phyloP scores from a whole-genome alignment of 2,329 filamentous ascomycete genomes.

The Epichloe scottii region DNA sequence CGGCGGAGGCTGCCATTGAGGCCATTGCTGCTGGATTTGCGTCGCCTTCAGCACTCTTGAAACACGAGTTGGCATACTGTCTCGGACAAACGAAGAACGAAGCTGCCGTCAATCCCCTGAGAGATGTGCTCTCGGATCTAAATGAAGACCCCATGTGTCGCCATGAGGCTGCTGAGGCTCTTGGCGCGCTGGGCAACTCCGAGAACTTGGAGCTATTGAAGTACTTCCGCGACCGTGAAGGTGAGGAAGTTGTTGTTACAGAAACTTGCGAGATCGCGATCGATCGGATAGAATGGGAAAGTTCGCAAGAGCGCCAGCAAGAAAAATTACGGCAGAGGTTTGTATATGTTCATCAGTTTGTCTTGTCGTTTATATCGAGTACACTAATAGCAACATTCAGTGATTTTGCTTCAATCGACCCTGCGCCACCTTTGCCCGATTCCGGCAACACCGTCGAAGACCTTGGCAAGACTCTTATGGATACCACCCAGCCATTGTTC shows the following conservation, averaged over 20 bases:
- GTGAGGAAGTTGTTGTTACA: slow-evolving; percentile 68
- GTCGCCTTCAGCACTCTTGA: slow-evolving; percentile 79
- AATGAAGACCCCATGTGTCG: slow-evolving; percentile 90
- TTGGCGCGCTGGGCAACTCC: slow-evolving; percentile 72
- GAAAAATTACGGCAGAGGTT: slow-evolving; percentile 79
- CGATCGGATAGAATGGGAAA: slow-evolving; percentile 87
- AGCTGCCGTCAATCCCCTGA: slow-evolving; percentile 60
- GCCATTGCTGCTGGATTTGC: slow-evolving; percentile 81
- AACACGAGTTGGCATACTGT: slow-evolving; percentile 96
- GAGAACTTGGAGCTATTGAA: slow-evolving; percentile 63
- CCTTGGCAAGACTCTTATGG: slow-evolving; percentile 65
- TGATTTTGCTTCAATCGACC: slow-evolving; percentile 91
- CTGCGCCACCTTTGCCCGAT: slow-evolving; percentile 75
- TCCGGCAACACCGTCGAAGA: slow-evolving; percentile 57
- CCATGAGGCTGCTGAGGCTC: slow-evolving; percentile 90
- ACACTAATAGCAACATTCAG: slow-evolving; percentile 31
- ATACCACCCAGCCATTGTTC: slow-evolving; percentile 71
- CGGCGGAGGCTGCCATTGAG: slow-evolving; percentile 42
- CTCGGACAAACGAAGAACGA: slow-evolving; percentile 78
- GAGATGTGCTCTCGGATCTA: slow-evolving; percentile 60
- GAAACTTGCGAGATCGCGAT: slow-evolving; percentile 98
- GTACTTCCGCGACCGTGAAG: slow-evolving; percentile 58
- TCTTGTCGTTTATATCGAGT: not conserved
- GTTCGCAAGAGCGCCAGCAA: slow-evolving; percentile 53
- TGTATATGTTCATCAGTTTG: slow-evolving; percentile 10